Percentiles rank a stretch among this genome's conserved stretches.
These are phyloP conservation scores for Fulvia fulva DNA, from an alignment of 2,329 filamentous ascomycete species.

Conservation along the genomic window DNA sequence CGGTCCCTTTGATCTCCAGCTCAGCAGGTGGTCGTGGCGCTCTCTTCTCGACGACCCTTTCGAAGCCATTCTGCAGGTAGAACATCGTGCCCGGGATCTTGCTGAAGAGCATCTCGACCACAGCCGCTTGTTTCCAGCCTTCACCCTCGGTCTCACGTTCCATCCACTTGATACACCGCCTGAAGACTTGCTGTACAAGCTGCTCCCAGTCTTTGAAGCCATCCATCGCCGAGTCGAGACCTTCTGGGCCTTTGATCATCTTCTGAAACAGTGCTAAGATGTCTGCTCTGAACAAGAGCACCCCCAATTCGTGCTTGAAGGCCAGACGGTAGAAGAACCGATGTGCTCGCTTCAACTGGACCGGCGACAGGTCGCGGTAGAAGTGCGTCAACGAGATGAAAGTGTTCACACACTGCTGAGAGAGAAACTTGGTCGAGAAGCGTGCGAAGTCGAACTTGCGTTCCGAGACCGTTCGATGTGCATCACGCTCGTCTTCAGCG, in stretches of 20 bases:
- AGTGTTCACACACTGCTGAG: slow-evolving; percentile 81
- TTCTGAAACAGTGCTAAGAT: slow-evolving; percentile 83
- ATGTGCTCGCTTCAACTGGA: slow-evolving; percentile 86
- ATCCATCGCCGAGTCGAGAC: slow-evolving; percentile 61
- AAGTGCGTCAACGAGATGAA: slow-evolving; percentile 76
- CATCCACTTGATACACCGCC: slow-evolving; percentile 77
- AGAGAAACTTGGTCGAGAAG: slow-evolving; percentile 75
- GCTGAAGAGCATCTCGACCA: slow-evolving; percentile 91
- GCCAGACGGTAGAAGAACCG: slow-evolving; percentile 90
- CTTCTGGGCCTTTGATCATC: slow-evolving; percentile 85
- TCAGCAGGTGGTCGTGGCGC: slow-evolving; percentile 70
- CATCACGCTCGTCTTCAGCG: slow-evolving; percentile 67
- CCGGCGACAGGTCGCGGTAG: slow-evolving; percentile 72
- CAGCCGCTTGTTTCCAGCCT: slow-evolving; percentile 70
- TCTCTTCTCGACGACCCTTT: slow-evolving; percentile 67
- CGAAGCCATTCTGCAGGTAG: slow-evolving; percentile 86
- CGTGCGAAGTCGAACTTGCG: slow-evolving; percentile 90
- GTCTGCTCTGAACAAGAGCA: slow-evolving; percentile 85
- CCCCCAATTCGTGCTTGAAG: slow-evolving; percentile 88
- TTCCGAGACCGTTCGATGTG: slow-evolving; percentile 69
- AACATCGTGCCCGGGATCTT: slow-evolving; percentile 80
- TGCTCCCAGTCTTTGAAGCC: slow-evolving; percentile 88
- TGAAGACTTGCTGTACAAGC: slow-evolving; percentile 76
- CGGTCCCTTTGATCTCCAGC: slow-evolving; percentile 72
- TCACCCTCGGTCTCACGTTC: slow-evolving; percentile 41